Base-by-base conservation (phyloP, 345 rosid genomes). In the Hibiscus tridactylites region DNA sequence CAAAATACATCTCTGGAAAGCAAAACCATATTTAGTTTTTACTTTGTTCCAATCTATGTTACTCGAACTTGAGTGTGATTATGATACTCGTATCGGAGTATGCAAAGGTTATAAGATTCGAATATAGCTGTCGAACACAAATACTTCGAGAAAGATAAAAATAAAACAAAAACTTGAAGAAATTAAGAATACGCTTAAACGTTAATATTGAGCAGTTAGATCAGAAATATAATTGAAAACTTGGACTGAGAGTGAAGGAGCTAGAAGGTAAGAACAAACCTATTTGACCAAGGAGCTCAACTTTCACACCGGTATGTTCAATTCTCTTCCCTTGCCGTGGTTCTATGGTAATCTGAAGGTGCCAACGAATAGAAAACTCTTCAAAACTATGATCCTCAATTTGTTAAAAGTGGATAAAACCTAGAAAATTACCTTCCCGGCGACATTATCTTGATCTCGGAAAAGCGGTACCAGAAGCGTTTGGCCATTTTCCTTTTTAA, bases 281-380 rank as follows among this genome's bases (percentile, higher is more conserved):
- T 79, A 92, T 95, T 81, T 95, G 99, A 79, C 97, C 98, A 76
- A 95, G 96, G 75, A 95, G 96, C 79, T 95, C 98, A 81, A 92
- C 88, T 87, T 92, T 95, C 24, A 92, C 87, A 77, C 99, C 98
- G 80, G 89, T 92, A 77, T 95, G 99, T 68, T 95, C 98, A 66
- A 95, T 87, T 76, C 88, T 95, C 76, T 90, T 92, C 86, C 97
- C 99, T 80, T 82, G 96, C 81, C 80, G 75, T 73, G 97, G 98
- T 75, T 92, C 99, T 76, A 95, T 74, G 15, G 83, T 79, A 58
- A 95, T 81, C 98, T 92, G 76, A 66, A 79, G 66, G 70, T 39
- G 10, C 72, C 50, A 39, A 28, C 57, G 17, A 67, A 69, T 16
- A 42, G 9, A 47, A 62, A 71, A 69, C 2, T 12, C 33, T 59